Evolutionary conservation across 2,329 filamentous ascomycete species (phyloP), one percentile per base, ranked within the genome.

Genomic region (Penicillium sp.): DNA sequence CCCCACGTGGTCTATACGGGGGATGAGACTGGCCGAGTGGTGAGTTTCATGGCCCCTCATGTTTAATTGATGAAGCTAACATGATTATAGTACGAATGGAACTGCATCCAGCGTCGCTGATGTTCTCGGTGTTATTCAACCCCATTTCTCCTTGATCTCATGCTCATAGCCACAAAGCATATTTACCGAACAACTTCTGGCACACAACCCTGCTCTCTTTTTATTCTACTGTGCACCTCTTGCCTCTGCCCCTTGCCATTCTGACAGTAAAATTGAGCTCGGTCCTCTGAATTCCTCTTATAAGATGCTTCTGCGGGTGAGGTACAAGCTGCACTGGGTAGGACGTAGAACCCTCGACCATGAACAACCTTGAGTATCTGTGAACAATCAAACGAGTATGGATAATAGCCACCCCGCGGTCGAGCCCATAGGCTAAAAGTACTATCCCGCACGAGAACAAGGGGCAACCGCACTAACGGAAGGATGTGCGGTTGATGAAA

Each of bases 1-100:
- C 85, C 90, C 50, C 87, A 88, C 60, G 83, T 88, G 59, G 86
- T 97, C 10, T 97, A 97, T 74, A 96, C 92, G 0, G 94, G 93
- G 3, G 94, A 97, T 76, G 94, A 97, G 61, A 88, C 91, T 61
- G 94, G 94, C 30, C 83, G 87, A 79, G 93, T 99, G 74, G 90
- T 94, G 70, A 84, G 87, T 55, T 38, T 46, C 22, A 28, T 16
- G 25, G 9, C 10, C 17, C 9, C 40, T 9, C 11, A 16, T 33
- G n/a, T 43, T 26, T 17, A 46, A 33, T 17, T 31, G 33, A 28
- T 36, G 17, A 33, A 36, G 50, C 69, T 69, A 59, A 72, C 53
- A 14, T 40, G 16, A 35, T 17, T 17, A 30, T 65, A 83, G 81
- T 83, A 82, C 63, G 80, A 84, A 69, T 84, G 81, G 81, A 78